These are phyloP conservation scores for Ustilago shanxiensis DNA, from an alignment of 1,284 basidiomycete species.

Conservation along the genomic window DNA sequence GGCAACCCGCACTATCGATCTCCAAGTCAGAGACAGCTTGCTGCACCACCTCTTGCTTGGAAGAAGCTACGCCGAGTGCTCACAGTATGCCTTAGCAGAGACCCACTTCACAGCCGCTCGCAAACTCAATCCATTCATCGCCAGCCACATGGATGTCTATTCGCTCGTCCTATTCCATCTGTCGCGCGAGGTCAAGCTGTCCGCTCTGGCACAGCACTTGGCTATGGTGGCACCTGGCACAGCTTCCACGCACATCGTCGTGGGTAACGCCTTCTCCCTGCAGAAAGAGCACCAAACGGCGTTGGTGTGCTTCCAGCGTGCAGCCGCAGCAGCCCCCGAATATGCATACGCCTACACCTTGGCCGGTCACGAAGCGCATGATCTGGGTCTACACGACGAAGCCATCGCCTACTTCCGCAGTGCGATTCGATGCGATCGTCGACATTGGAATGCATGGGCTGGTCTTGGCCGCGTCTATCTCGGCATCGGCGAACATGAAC, in stretches of 20 bases:
- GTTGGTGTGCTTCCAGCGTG: constrained; percentile 63
- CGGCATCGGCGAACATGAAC: constrained; percentile 52
- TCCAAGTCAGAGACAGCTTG: constrained; percentile 40
- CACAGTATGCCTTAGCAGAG: constrained; percentile 61
- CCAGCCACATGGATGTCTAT: constrained; percentile 66
- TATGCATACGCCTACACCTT: constrained; percentile 68
- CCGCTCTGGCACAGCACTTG: constrained; percentile 63
- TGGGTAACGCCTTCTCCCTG: constrained; percentile 67
- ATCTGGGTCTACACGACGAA: constrained; percentile 60
- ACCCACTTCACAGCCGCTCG: constrained; percentile 52
- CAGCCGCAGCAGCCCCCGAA: constrained; percentile 58
- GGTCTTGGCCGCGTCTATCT: constrained; percentile 64
- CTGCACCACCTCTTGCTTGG: constrained; percentile 57
- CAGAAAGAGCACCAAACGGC: constrained; percentile 66
- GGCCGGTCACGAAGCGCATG: constrained; percentile 67
- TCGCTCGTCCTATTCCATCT: constrained; percentile 68
- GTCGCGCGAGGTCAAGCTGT: constrained; percentile 66
- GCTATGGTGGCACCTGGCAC: constrained; percentile 52
- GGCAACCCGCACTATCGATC: constrained; percentile 16
- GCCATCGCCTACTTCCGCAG: constrained; percentile 64
- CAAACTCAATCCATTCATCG: constrained; percentile 50
- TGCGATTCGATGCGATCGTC: constrained; percentile 60
- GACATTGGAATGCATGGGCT: constrained; percentile 69
- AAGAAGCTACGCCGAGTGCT: constrained; percentile 60
- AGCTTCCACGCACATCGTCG: constrained; percentile 60